Percentiles rank a stretch among this genome's conserved stretches.
Evolutionary conservation across 768 basidiomycete genomes (phyloP).

Genomic region (Macrocybe gigantea): DNA sequence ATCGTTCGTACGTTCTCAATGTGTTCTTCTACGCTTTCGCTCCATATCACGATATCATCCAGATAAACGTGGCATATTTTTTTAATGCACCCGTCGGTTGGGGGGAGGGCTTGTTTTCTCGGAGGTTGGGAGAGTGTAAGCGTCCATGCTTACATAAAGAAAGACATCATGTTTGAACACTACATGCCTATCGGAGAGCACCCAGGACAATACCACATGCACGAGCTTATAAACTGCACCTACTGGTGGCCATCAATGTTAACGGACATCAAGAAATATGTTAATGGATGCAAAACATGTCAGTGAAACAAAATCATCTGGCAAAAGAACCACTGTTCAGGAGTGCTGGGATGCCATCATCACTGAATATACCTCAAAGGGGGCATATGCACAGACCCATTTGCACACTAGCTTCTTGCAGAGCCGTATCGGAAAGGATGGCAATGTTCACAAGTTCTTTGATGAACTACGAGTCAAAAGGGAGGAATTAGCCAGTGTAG

Average conservation of each 20-base stretch:
- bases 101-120: too few species aligned
- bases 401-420: constrained; percentile 19
- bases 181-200: too few species aligned
- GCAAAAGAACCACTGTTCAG: constrained; percentile 19
- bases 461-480: constrained; percentile 12
- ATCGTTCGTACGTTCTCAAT: not conserved
- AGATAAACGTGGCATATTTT: not conserved
- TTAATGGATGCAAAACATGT: too few species aligned
- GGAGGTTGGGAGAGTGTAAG: too few species aligned
- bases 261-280: too few species aligned
- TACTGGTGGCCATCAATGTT: too few species aligned
- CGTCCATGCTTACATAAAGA: too few species aligned
- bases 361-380: constrained; percentile 24
- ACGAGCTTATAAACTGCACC: too few species aligned
- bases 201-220: too few species aligned
- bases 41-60: constrained; percentile 1
- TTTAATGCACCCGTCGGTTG: too few species aligned
- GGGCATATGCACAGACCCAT: constrained; percentile 21
- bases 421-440: constrained; percentile 17
- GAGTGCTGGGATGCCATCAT: constrained; percentile 23
- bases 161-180: too few species aligned
- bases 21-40: not conserved
- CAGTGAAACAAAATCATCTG: too few species aligned
- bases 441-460: constrained; percentile 20
- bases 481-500: constrained; percentile 19